These are phyloP conservation scores for Inga laurina DNA, from an alignment of 306 rosid species.

Conservation along the genomic window DNA sequence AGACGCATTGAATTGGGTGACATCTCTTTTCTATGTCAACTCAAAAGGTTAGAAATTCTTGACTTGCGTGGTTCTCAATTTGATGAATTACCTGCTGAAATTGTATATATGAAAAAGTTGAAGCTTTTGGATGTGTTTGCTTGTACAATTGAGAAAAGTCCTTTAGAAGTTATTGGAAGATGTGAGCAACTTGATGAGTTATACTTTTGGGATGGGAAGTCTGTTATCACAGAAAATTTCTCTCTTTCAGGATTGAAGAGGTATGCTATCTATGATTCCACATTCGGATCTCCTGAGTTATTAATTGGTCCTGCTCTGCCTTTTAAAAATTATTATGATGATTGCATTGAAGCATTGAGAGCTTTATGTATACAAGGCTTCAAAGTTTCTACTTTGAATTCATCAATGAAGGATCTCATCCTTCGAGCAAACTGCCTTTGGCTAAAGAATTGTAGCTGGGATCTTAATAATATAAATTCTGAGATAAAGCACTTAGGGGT, in stretches of 20 bases:
- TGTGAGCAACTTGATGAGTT: neutral
- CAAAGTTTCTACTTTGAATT: neutral
- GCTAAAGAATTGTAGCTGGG: neutral
- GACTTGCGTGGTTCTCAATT: neutral
- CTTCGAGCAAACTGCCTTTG: neutral
- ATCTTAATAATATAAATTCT: too few species aligned
- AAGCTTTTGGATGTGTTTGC: neutral
- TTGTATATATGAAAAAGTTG: neutral
- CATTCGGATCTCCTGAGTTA: too few species aligned
- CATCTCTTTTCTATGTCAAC: neutral
- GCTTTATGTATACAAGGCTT: neutral
- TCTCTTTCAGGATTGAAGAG: neutral
- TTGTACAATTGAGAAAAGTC: neutral
- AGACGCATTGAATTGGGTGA: neutral
- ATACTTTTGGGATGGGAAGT: neutral
- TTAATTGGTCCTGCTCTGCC: too few species aligned
- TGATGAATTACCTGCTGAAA: neutral
- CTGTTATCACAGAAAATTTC: neutral
- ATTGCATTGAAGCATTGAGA: neutral
- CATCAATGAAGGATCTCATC: neutral
- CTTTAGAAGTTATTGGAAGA: neutral
- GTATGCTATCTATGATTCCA: neutral
- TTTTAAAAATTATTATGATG: too few species aligned
- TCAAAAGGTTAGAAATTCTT: neutral
- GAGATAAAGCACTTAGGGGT: neutral